Evolutionary conservation across 2,329 filamentous ascomycete species (phyloP).

Genomic region (Alternaria longipes): DNA sequence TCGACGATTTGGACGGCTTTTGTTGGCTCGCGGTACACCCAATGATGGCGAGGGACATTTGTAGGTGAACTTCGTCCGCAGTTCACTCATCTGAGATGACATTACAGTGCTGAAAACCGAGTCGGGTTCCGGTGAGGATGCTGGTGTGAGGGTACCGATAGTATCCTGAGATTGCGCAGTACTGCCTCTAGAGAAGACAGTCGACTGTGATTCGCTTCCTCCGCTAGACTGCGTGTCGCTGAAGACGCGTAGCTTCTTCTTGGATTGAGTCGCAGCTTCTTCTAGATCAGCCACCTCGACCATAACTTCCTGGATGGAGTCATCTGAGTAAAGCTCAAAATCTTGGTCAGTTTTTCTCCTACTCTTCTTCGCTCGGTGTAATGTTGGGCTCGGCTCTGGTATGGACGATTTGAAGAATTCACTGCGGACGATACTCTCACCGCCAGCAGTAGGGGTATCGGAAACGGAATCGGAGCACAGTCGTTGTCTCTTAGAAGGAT

Average conservation of each 20-base stretch:
- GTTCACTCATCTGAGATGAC: constrained; percentile 39
- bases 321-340: constrained; percentile 60
- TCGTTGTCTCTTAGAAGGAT: constrained; percentile 55
- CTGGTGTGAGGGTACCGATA: constrained; percentile 41
- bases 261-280: constrained; percentile 38
- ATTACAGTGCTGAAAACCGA: constrained; percentile 37
- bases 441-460: constrained; percentile 37
- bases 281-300: constrained; percentile 48
- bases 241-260: constrained; percentile 47
- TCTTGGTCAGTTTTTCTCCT: constrained; percentile 48
- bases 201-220: constrained; percentile 41
- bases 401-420: constrained; percentile 55
- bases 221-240: constrained; percentile 34
- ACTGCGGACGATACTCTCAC: constrained; percentile 51
- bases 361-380: constrained; percentile 45
- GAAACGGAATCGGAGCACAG: constrained; percentile 55
- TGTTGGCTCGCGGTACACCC: constrained; percentile 6
- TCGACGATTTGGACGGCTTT: constrained; percentile 16
- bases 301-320: constrained; percentile 57
- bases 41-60: constrained; percentile 18
- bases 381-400: constrained; percentile 53
- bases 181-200: constrained; percentile 33
- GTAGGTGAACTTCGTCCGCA: constrained; percentile 46
- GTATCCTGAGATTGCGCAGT: constrained; percentile 39
- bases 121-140: constrained; percentile 43